Conservation (phyloP, 2,329 filamentous ascomycete species). For the Cucurbitaria berberidis region DNA sequence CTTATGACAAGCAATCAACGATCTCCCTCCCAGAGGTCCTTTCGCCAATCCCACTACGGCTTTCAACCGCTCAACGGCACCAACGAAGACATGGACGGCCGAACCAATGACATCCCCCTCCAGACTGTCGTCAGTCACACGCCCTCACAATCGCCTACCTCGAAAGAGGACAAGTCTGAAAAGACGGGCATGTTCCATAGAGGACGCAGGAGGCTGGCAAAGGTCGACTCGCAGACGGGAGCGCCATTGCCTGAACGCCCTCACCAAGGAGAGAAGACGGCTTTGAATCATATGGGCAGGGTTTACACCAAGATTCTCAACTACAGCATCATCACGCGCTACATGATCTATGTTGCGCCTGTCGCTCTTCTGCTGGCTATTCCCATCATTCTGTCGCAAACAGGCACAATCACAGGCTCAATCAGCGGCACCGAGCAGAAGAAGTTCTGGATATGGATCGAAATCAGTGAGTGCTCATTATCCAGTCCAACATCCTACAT, state of each 20-base stretch:
- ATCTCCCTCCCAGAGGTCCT: slow-evolving; percentile 43
- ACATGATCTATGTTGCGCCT: slow-evolving; percentile 67
- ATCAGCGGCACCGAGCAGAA: slow-evolving; percentile 64
- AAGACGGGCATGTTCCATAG: slow-evolving; percentile 49
- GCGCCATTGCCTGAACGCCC: slow-evolving; percentile 37
- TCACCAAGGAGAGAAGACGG: slow-evolving; percentile 59
- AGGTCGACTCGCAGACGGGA: slow-evolving; percentile 39
- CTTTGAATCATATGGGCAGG: slow-evolving; percentile 63
- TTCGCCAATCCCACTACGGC: slow-evolving; percentile 43
- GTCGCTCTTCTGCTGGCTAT: slow-evolving; percentile 64
- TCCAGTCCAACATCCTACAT: background rate
- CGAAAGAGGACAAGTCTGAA: slow-evolving; percentile 45
- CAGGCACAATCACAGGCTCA: slow-evolving; percentile 42
- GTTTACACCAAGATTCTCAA: slow-evolving; percentile 67
- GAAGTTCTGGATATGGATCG: slow-evolving; percentile 70
- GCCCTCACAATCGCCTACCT: slow-evolving; percentile 43
- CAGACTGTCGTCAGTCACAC: slow-evolving; percentile 60
- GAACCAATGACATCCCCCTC: slow-evolving; percentile 67
- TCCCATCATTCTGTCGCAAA: slow-evolving; percentile 68
- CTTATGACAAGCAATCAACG: slow-evolving; percentile 28
- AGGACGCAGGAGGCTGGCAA: slow-evolving; percentile 37
- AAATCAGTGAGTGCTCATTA: slow-evolving; percentile 54
- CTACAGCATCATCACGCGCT: slow-evolving; percentile 68
- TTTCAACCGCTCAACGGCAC: slow-evolving; percentile 44
- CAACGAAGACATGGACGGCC: slow-evolving; percentile 50